Base-by-base conservation (phyloP, 306 rosid species). In the Lathyrus aphaca region DNA sequence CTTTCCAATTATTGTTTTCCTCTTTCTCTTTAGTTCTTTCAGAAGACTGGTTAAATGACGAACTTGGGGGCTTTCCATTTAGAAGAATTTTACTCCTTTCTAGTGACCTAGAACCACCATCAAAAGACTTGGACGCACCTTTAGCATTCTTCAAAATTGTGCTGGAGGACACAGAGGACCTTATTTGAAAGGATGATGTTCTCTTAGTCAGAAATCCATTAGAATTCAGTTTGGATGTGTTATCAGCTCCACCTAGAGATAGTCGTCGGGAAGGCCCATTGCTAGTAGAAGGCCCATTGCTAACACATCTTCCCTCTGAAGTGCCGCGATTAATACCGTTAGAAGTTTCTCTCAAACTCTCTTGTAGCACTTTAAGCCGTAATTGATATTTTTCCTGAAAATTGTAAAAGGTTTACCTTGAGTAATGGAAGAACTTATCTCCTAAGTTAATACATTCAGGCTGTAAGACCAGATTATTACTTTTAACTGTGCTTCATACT, bases 91-190 rank as follows among this genome's bases (percentile, higher is more conserved):
- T 95, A 62, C 97, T 87, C 82, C 97, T 84, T 79, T 94, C 99
- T 83, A 91, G 64, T 65, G 96, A 87, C 81, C 97, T 89, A 45
- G 97, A 82, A 55, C 99, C 99, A 50, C 99, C 99, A 73, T 95
- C 99, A 77, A 95, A 95, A 73, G 99, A 95, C 85, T 87, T 95
- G 44, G 99, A 95, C 7, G 99, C 85, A 76, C 99, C 96, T 78
- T 95, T 95, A 16, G 99, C 99, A 83, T 91, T 88, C 87, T 82
- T 95, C 74, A 95, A 79, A 74, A 95, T 87, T 62, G 97, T 59
- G 81, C 96, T 88, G 53, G 94, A 82, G 81, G 92, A 82, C 76
- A 82, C 81, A 48, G 99, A 85, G 71, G 97, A 80, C 77, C 97
- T 87, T 68, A 77, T 19, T 74, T 85, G 95, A 76, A 74, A 86